Base-by-base conservation (phyloP, 1,139 yeast species). In the Lodderomyces jiufengensis region DNA sequence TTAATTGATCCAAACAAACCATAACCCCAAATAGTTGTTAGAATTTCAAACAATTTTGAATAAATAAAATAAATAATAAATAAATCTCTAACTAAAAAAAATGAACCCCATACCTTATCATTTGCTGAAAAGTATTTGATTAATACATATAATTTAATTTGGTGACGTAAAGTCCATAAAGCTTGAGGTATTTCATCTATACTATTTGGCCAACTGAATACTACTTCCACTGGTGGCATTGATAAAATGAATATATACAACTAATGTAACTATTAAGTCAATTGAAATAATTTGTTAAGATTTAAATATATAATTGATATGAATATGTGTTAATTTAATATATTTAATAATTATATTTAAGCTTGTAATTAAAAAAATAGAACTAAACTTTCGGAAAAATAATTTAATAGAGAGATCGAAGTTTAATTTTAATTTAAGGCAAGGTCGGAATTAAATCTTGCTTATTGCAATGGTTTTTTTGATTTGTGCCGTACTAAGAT, bases 1-100 rank as follows among this genome's bases (percentile, higher is more conserved):
- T 40, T 34, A n/a, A 54, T 10, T 1, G 63, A 48, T 8, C 57
- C 57, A 7, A 61, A 14, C 0, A 63, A 6, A 2, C 81, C 81
- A 47, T 71, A 64, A 1, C 76, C 76, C 29, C 50, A 37, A 9
- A 66, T 31, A 31, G 36, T 35, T 3, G 46, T 32, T 14, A 40
- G 37, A 1, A 45, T 18, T 21, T 39, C 31, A 1, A 33, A 11
- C 3, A 52, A 6, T 37, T 49, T 46, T 13, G 35, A 16, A 26
- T 46, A 40, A 2, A 59, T 31, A 20, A 61, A 29, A 32, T 47
- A 48, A 1, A 47, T 25, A 29, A 66, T 49, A 0, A 59, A 27
- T 1, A 49, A n/a, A 41, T 66, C 72, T 37, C 66, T 47, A 4
- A 51, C 11, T 5, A 63, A 35, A 11, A 31, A 38, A 5, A 48